These are phyloP conservation scores for Xylaria scruposa DNA, from an alignment of 495 filamentous ascomycete genomes.

Conservation along the genomic window DNA sequence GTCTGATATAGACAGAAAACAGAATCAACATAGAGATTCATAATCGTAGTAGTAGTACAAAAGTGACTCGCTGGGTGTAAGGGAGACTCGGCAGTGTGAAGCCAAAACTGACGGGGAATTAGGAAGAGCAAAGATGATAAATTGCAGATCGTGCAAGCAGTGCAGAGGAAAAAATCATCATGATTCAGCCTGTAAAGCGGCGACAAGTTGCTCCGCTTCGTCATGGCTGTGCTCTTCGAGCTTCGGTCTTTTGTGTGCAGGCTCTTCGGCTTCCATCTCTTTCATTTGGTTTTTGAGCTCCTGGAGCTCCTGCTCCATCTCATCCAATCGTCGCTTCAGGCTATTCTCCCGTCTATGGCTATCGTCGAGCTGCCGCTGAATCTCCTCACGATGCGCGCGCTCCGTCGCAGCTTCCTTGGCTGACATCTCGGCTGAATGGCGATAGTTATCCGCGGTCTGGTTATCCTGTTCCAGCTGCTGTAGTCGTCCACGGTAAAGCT, in stretches of 20 bases:
- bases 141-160: neutral
- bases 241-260: slow-evolving; percentile 39
- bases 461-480: slow-evolving; percentile 79
- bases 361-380: slow-evolving; percentile 73
- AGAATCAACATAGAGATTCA: slow-evolving; percentile 15
- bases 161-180: neutral
- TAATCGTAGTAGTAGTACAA: slow-evolving; percentile 25
- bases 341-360: slow-evolving; percentile 78
- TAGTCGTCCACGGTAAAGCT: slow-evolving; percentile 87
- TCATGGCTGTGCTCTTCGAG: slow-evolving; percentile 22
- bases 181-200: slow-evolving; percentile 20
- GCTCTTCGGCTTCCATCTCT: slow-evolving; percentile 40
- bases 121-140: neutral
- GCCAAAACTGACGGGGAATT: neutral
- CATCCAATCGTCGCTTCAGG: slow-evolving; percentile 80
- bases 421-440: slow-evolving; percentile 50
- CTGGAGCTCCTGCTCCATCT: slow-evolving; percentile 69
- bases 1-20: slow-evolving; percentile 3
- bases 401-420: slow-evolving; percentile 45
- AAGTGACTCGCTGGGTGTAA: slow-evolving; percentile 13
- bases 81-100: neutral
- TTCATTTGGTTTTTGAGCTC: slow-evolving; percentile 48
- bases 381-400: slow-evolving; percentile 51
- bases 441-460: slow-evolving; percentile 46
- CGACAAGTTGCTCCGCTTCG: slow-evolving; percentile 23